Percentiles rank a stretch among this genome's conserved stretches.
phyloP scores from a whole-genome alignment of 2,329 filamentous ascomycete species.

The Pseudogymnoascus verrucosus region DNA sequence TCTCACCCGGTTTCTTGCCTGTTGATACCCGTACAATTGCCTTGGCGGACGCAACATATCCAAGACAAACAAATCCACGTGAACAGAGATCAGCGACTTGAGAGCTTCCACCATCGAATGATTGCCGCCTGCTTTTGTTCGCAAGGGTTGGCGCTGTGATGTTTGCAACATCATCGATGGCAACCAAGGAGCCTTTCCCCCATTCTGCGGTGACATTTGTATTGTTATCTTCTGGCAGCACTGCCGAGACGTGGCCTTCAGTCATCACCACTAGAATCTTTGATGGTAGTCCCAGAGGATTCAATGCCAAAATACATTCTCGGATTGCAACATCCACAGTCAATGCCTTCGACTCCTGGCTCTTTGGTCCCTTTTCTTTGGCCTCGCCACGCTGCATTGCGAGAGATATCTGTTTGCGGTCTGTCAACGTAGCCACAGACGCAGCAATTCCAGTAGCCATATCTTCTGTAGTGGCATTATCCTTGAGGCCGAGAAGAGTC shows the following conservation, averaged over 20 bases:
- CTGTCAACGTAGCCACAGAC: constrained; percentile 70
- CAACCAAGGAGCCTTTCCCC: constrained; percentile 71
- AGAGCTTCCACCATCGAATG: constrained; percentile 28
- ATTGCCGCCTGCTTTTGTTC: constrained; percentile 19
- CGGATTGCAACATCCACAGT: constrained; percentile 67
- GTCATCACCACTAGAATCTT: constrained; percentile 74
- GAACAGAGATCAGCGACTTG: constrained; percentile 51
- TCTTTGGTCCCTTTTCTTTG: constrained; percentile 22
- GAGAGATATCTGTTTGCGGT: constrained; percentile 43
- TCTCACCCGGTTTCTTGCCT: constrained; percentile 48
- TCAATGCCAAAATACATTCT: constrained; percentile 77
- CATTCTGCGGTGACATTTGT: constrained; percentile 60
- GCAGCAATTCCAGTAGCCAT: constrained; percentile 68
- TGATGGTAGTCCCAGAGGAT: constrained; percentile 65
- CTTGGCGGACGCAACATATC: constrained; percentile 76
- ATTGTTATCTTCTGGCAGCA: constrained; percentile 56
- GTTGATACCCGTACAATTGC: constrained; percentile 44
- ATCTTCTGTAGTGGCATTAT: constrained; percentile 61
- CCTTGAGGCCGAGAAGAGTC: constrained; percentile 64
- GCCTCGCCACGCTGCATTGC: constrained; percentile 16
- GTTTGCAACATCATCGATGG: constrained; percentile 66
- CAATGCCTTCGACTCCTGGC: constrained; percentile 43
- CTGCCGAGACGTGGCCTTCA: constrained; percentile 63
- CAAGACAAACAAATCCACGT: constrained; percentile 76
- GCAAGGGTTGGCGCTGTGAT: constrained; percentile 19